Percentiles rank a stretch among this genome's conserved stretches.
Conservation (phyloP, 805 yeast genomes). For the Yarrowia sp. region DNA sequence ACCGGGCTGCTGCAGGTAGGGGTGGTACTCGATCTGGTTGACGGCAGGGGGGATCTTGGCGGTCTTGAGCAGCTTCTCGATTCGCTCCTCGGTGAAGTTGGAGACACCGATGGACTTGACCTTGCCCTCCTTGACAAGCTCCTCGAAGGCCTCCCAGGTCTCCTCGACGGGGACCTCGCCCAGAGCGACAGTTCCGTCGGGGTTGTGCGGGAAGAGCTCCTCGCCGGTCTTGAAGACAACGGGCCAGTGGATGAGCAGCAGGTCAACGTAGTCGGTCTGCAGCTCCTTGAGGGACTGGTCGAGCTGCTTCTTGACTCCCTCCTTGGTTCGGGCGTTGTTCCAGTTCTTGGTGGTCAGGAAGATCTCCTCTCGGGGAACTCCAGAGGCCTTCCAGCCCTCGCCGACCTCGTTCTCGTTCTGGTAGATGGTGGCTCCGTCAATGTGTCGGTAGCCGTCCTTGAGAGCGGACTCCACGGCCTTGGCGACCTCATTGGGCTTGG, state of each 20-base stretch:
- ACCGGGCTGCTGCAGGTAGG: slow-evolving; percentile 56
- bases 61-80: slow-evolving; percentile 64
- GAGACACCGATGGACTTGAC: slow-evolving; percentile 80
- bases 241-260: slow-evolving; percentile 64
- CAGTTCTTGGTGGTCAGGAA: slow-evolving; percentile 55
- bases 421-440: slow-evolving; percentile 67
- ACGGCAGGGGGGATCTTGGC: slow-evolving; percentile 62
- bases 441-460: slow-evolving; percentile 63
- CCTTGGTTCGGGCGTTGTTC: slow-evolving; percentile 50
- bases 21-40: slow-evolving; percentile 69
- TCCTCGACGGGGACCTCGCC: slow-evolving; percentile 70
- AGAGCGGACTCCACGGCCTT: slow-evolving; percentile 56
- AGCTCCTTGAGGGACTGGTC: slow-evolving; percentile 55
- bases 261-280: slow-evolving; percentile 60
- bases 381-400: slow-evolving; percentile 62
- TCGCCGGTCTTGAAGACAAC: slow-evolving; percentile 53
- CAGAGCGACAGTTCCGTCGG: slow-evolving; percentile 54
- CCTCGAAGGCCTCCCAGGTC: slow-evolving; percentile 63
- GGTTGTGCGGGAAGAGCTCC: slow-evolving; percentile 60
- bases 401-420: slow-evolving; percentile 64
- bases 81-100: slow-evolving; percentile 66
- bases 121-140: slow-evolving; percentile 58
- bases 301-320: slow-evolving; percentile 54
- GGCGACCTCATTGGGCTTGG: slow-evolving; percentile 50
- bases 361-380: slow-evolving; percentile 58